Percentiles rank a stretch among this genome's conserved stretches.
phyloP scores from a whole-genome alignment of 139 green algal genomes.

The Picochlorum sp. region DNA sequence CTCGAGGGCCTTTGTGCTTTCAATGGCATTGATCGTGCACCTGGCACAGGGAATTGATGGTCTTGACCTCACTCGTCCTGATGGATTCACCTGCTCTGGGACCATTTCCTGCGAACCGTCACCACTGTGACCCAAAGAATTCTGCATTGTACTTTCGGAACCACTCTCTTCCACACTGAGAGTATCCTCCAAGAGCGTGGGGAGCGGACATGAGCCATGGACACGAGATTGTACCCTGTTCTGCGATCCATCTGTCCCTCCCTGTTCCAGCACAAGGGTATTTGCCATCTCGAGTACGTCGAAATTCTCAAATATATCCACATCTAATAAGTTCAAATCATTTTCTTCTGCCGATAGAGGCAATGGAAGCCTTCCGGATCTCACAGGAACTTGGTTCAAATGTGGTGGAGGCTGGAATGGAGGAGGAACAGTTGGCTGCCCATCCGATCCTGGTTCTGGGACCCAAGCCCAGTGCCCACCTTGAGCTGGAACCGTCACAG shows the following conservation, averaged over 20 bases:
- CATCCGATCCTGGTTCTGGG: background rate
- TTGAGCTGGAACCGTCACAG: constrained; percentile 9
- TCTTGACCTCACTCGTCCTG: background rate
- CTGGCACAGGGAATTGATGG: background rate
- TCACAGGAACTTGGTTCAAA: constrained; percentile 3
- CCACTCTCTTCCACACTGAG: constrained; percentile 8
- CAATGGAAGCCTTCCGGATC: constrained; percentile 4
- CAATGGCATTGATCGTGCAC: background rate
- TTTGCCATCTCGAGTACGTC: constrained; percentile 16
- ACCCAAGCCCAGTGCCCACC: constrained; percentile 13
- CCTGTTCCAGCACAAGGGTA: background rate
- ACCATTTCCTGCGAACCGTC: background rate
- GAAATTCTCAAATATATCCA: constrained; percentile 9
- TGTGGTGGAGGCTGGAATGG: background rate
- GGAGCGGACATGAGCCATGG: constrained; percentile 7
- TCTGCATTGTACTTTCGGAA: constrained; percentile 4
- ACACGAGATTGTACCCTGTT: background rate
- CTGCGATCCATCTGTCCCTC: background rate
- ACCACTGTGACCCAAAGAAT: background rate
- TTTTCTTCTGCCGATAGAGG: background rate
- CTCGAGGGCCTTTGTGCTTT: background rate
- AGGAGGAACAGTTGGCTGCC: background rate
- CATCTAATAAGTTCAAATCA: background rate
- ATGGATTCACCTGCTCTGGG: background rate
- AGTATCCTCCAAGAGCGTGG: constrained; percentile 8